A percentile compares a stretch with the other conserved stretches of the same genome.
Conservation (phyloP, 768 basidiomycete species). For the Lactarius sanguifluus region DNA sequence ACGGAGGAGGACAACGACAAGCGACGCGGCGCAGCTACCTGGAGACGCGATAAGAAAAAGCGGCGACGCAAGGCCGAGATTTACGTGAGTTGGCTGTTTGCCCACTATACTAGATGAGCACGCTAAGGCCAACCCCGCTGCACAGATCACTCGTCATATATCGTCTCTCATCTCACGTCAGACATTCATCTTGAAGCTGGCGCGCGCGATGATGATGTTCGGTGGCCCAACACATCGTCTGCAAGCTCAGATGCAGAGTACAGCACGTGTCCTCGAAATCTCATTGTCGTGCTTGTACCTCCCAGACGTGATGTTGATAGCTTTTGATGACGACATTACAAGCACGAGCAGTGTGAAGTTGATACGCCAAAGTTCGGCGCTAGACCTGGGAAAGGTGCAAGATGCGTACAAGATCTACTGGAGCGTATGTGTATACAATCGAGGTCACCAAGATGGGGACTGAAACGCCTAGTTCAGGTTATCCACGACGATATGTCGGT, state of each 20-base stretch:
- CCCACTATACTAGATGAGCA: background rate
- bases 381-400: constrained; percentile 76
- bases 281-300: constrained; percentile 72
- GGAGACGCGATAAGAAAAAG: constrained; percentile 43
- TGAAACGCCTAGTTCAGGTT: constrained; percentile 45
- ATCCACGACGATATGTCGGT: constrained; percentile 82
- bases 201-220: constrained; percentile 87
- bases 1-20: constrained; percentile 24
- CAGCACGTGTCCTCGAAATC: constrained; percentile 76
- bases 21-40: constrained; percentile 33
- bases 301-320: constrained; percentile 73
- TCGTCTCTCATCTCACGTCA: constrained; percentile 80
- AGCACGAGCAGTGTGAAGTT: constrained; percentile 82
- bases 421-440: constrained; percentile 46
- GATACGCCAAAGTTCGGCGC: constrained; percentile 65
- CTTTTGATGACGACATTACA: constrained; percentile 77
- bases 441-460: background rate
- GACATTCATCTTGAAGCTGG: constrained; percentile 81
- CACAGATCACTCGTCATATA: constrained; percentile 77
- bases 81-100: constrained; percentile 51
- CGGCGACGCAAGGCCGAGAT: constrained; percentile 63
- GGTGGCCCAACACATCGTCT: constrained; percentile 82
- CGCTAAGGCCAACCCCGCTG: background rate
- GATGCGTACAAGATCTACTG: constrained; percentile 73
- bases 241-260: constrained; percentile 76